Conservation (phyloP, 306 rosid species). For the Quercus rubra region DNA sequence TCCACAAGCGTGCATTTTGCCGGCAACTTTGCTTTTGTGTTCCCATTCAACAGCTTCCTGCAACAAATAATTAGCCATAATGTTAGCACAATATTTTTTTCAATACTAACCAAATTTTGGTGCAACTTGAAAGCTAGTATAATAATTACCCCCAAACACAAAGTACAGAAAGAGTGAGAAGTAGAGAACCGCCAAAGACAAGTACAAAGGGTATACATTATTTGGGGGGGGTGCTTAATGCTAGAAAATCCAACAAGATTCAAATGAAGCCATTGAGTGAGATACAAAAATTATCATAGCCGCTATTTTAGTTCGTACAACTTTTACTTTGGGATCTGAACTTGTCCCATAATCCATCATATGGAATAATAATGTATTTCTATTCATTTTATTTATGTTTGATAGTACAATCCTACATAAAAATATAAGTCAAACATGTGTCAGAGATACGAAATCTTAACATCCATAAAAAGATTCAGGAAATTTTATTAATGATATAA, state of each 20-base stretch:
- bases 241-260: too few species aligned
- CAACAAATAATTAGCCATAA: neutral
- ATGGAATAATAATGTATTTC: neutral
- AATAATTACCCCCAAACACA: neutral
- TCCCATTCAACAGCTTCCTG: constrained; percentile 89
- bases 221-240: too few species aligned
- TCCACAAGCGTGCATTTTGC: constrained; percentile 99
- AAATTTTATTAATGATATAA: neutral
- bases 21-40: constrained; percentile 81
- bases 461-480: rapidly evolving
- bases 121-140: neutral
- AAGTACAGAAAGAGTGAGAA: neutral
- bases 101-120: neutral
- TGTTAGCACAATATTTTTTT: neutral
- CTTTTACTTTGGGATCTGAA: neutral
- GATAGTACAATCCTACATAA: too few species aligned
- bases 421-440: too few species aligned
- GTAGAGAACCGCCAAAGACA: neutral
- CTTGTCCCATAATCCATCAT: neutral
- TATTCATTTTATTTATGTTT: too few species aligned
- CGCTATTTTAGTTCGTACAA: neutral
- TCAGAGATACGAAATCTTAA: too few species aligned
- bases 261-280: too few species aligned
- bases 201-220: neutral
- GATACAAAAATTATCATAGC: neutral